Evolutionary conservation across 2,329 filamentous ascomycete genomes (phyloP), one percentile per base, ranked within the genome.

Genomic region (Epichloe uncinata): DNA sequence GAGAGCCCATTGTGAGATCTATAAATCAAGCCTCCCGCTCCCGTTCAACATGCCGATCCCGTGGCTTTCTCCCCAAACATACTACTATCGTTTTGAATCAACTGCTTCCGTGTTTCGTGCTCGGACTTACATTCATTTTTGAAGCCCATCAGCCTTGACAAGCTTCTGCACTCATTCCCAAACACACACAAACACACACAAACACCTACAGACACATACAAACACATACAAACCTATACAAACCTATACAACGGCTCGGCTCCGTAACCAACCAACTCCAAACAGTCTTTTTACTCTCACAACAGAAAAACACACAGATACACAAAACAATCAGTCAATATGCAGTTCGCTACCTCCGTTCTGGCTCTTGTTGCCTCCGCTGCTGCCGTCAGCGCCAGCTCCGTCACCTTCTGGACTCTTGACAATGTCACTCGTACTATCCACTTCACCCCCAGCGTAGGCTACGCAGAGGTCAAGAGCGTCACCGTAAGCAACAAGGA

Each of bases 341-440:
- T 81, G 77, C 72, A 73, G 60, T 78, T 78, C 70, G 56, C 68
- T 59, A 65, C 63, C 53, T 58, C 71, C 58, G 57, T 74, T 60
- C 63, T 72, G 56, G 64, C 68, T 56, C 55, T 73, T 53, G 62
- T 68, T 53, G 69, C 73, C 55, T 57, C 66, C 50, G 70, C 69
- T 52, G 63, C 69, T 53, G 56, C 70, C 47, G 70, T 63, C 58
- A 61, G 61, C 49, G 75, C 73, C 52, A 63, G 60, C 60, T 74
- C 73, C 64, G 65, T 83, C 58, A 78, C 74, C 56, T 81, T 83
- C 67, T 58, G 73, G 64, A 80, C 76, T 57, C 73, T 79, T 47
- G 79, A 83, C 61, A 57, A 63, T 52, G 66, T 64, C 35, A 61
- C 64, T 52, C 73, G 76, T 62, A 73, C 69, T 45, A 58, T 80